Evolutionary conservation across 257 asterid genomes (phyloP), one percentile per base, ranked within the genome.

Genomic region (Fraxinus cuspidata): DNA sequence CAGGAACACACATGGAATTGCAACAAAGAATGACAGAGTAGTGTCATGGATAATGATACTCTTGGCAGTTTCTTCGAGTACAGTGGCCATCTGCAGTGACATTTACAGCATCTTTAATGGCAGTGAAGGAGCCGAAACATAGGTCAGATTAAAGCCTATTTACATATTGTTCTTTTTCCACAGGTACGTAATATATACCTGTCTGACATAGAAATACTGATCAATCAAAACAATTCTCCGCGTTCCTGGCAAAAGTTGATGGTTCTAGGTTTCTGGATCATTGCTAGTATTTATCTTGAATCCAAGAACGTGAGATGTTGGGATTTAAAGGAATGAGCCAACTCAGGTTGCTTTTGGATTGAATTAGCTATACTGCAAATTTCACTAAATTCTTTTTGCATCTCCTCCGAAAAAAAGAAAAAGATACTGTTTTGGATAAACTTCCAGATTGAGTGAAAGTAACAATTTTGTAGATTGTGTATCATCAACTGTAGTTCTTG

Each of bases 21-120:
- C 95, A 34, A 88, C 90, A 6, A 89, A 85, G 83, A 84, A 87
- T 32, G 98, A 93, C 83, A 85, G 87, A 84, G 25, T 83, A 66
- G 77, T 91, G 32, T 89, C 98, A 21, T 88, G 85, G 94, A 80
- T 91, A 81, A 91, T 93, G 98, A 84, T 93, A 79, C 77, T 91
- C 37, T 77, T 91, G 82, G 97, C 96, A 5, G 96, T 88, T 79
- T 90, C 89, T 69, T 93, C 98, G 53, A 91, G 97, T 83, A 78
- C 91, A 9, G 94, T 91, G 44, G 98, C 97, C 74, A 91, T 93
- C 84, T 90, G 96, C 86, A 84, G 98, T 76, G 98, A 93, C 81
- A 86, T 93, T 47, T 93, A 93, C 77, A 81, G 92, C 83, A 79
- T 89, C 83, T 68, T 87, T 74, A 76, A 75, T 44, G 86, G 88